Conservation (phyloP, 2,329 filamentous ascomycete genomes). For the Coniochaeta sp. region DNA sequence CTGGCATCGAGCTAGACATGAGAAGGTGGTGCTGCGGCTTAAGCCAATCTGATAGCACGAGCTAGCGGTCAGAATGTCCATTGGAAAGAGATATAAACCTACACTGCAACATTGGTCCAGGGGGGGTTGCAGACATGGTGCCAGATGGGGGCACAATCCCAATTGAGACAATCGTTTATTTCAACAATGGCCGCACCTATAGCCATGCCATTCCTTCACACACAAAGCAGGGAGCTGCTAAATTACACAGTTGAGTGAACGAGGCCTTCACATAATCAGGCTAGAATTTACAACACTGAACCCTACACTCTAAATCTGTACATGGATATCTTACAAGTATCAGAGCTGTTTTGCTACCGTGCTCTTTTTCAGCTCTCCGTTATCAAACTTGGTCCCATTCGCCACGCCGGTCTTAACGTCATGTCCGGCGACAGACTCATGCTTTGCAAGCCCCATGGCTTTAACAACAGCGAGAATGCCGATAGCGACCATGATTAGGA, state of each 20-base stretch:
- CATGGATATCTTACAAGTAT: not conserved
- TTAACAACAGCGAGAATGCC: conserved; percentile 16
- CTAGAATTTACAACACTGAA: too few relatives aligned
- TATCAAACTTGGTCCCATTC: conserved; percentile 4
- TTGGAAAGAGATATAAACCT: not conserved
- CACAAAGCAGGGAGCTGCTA: not conserved
- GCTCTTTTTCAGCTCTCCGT: not conserved
- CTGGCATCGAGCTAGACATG: not conserved
- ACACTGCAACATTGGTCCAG: not conserved
- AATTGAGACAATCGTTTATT: not conserved
- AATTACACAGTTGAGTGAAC: not conserved
- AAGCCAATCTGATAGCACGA: not conserved
- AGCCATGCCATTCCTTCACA: not conserved
- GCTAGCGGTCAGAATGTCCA: not conserved
- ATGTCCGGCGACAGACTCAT: conserved; percentile 7
- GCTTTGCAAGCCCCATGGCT: conserved; percentile 25
- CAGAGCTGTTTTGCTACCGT: not conserved
- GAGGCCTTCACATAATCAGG: not conserved
- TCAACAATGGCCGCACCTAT: not conserved
- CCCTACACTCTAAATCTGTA: not conserved
- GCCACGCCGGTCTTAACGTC: not conserved
- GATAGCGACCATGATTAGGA: conserved; percentile 18
- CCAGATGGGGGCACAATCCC: not conserved
- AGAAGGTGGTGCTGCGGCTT: not conserved
- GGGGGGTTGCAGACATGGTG: not conserved